Evolutionary conservation across 106 monocot genomes (phyloP).

Genomic region (Hemerocallis citrina): DNA sequence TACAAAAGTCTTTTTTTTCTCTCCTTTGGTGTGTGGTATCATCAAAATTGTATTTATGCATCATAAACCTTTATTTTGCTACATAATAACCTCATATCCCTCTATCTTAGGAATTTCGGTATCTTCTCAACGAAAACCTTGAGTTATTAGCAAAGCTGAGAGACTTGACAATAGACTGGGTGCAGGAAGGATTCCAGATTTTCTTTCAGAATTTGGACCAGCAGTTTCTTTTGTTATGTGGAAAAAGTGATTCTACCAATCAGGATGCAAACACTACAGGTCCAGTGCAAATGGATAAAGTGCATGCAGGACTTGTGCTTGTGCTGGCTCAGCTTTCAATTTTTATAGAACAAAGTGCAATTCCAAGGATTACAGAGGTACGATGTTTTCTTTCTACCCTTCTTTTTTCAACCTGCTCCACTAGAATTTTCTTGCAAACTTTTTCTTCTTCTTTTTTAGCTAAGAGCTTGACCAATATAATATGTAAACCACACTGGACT

Average conservation of each 20-base stretch:
- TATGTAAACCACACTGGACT: neutral
- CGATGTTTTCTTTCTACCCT: neutral
- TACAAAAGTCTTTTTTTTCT: neutral
- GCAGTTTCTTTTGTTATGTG: constrained; percentile 59
- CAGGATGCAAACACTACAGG: constrained; percentile 20
- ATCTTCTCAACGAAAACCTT: constrained; percentile 69
- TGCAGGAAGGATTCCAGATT: constrained; percentile 96
- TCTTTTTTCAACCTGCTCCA: neutral
- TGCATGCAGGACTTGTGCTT: constrained; percentile 68
- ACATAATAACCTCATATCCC: neutral
- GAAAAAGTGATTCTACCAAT: constrained; percentile 33
- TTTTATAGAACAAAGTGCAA: constrained; percentile 83
- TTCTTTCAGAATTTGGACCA: constrained; percentile 73
- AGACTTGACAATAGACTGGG: constrained; percentile 75
- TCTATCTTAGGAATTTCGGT: constrained; percentile 59
- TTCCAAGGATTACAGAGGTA: constrained; percentile 96
- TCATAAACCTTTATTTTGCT: neutral
- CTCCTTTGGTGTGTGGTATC: neutral
- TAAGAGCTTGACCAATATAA: neutral
- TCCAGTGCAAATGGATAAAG: constrained; percentile 43
- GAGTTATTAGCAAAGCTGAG: constrained; percentile 62
- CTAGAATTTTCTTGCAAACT: neutral
- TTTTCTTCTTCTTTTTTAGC: constrained; percentile 1
- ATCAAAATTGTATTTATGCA: neutral
- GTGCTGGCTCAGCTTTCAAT: constrained; percentile 79